A percentile compares a stretch with the other conserved stretches of the same genome.
These are phyloP conservation scores for Symbiodinium natans DNA, from an alignment of 73 alveolate genomes.

Conservation along the genomic window DNA sequence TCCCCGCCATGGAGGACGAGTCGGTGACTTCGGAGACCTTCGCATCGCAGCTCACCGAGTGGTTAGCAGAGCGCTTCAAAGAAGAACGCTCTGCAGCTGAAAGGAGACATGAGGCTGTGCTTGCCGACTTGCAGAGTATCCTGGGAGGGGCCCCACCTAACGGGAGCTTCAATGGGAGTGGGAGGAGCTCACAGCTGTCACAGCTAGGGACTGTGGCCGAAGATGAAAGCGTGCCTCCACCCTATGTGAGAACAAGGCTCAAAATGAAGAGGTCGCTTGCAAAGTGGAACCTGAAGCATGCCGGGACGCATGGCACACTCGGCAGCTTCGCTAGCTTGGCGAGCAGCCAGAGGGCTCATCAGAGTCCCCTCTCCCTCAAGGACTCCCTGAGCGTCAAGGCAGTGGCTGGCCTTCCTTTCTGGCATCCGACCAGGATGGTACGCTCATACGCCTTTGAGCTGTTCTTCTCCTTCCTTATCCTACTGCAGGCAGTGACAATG, in stretches of 20 bases:
- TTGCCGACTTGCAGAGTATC: neutral
- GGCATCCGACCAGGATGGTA: neutral
- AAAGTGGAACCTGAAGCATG: neutral
- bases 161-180: neutral
- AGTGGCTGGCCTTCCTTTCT: neutral
- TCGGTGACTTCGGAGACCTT: neutral
- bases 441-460: constrained; percentile 4
- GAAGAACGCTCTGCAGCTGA: constrained; percentile 55
- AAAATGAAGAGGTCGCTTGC: neutral
- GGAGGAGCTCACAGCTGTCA: neutral
- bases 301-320: neutral
- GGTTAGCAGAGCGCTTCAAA: constrained; percentile 50
- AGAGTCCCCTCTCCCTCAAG: neutral
- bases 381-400: neutral
- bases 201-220: neutral
- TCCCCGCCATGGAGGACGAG: neutral
- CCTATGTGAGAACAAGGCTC: neutral
- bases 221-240: neutral
- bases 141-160: neutral
- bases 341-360: neutral
- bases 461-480: constrained; percentile 48
- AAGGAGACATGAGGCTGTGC: constrained; percentile 2
- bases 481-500: constrained; percentile 52
- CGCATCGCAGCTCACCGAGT: constrained; percentile 21
- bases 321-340: neutral